phyloP scores from a whole-genome alignment of 2,329 filamentous ascomycete species.

The Elsinoe batatas region DNA sequence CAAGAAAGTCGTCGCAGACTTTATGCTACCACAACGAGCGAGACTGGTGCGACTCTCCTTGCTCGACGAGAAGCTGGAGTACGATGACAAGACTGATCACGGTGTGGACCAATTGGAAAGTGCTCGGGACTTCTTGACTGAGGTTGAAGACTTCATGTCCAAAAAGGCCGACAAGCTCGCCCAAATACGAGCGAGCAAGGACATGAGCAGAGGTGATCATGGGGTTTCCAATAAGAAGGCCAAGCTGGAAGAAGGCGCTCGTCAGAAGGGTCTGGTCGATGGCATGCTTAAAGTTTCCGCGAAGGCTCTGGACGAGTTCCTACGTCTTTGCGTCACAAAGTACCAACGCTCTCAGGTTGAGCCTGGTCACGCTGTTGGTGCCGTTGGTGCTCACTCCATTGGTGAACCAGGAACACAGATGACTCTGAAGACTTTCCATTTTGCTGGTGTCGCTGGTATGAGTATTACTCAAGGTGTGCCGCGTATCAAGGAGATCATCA shows the following conservation, averaged over 20 bases:
- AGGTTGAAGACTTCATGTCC: slow-evolving; percentile 61
- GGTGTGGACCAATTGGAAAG: slow-evolving; percentile 54
- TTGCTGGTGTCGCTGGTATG: slow-evolving; percentile 98
- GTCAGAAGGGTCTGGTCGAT: slow-evolving; percentile 36
- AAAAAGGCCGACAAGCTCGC: slow-evolving; percentile 23
- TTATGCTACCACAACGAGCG: slow-evolving; percentile 57
- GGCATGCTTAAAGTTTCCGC: slow-evolving; percentile 76
- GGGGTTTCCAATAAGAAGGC: slow-evolving; percentile 4
- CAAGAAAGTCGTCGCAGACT: slow-evolving; percentile 53
- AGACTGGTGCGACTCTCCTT: slow-evolving; percentile 55
- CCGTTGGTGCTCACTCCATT: slow-evolving; percentile 93
- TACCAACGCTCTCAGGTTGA: slow-evolving; percentile 87
- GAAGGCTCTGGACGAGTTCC: slow-evolving; percentile 63
- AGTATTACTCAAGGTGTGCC: slow-evolving; percentile 98
- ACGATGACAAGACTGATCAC: slow-evolving; percentile 59
- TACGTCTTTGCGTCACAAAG: slow-evolving; percentile 74
- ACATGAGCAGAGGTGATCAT: slow-evolving; percentile 13
- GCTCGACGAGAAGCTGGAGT: slow-evolving; percentile 52
- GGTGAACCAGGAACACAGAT: slow-evolving; percentile 98
- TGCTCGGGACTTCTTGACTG: slow-evolving; percentile 68
- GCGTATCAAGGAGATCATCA: slow-evolving; percentile 99
- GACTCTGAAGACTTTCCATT: slow-evolving; percentile 99
- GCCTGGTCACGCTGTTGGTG: slow-evolving; percentile 89
- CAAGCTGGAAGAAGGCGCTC: slow-evolving; percentile 7
- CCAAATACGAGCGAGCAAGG: slow-evolving; percentile 20